phyloP scores from a whole-genome alignment of 306 rosid genomes.

The Mucuna pruriens region DNA sequence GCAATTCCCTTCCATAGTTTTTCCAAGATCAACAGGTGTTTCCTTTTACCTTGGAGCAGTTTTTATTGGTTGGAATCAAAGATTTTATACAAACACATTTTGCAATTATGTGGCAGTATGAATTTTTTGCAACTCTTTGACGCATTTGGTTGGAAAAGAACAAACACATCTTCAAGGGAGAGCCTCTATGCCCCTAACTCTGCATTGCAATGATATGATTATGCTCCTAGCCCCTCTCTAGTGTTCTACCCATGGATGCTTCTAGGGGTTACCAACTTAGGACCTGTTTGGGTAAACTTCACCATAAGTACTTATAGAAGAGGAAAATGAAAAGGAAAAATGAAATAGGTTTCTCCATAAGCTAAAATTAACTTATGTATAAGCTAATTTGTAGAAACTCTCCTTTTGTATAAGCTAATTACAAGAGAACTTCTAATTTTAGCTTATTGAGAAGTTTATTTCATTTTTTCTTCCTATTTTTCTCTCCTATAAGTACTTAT shows the following conservation, averaged over 20 bases:
- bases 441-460: too few relatives aligned
- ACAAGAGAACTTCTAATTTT: too few relatives aligned
- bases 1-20: background rate
- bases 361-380: too few relatives aligned
- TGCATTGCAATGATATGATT: background rate
- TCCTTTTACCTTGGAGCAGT: background rate
- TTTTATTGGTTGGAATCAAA: background rate
- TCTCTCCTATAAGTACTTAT: too few relatives aligned
- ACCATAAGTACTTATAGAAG: too few relatives aligned
- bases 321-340: too few relatives aligned
- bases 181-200: background rate
- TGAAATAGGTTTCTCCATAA: too few relatives aligned
- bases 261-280: background rate
- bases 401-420: too few relatives aligned
- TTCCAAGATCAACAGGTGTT: background rate
- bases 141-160: constrained; percentile 13
- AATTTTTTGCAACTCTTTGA: background rate
- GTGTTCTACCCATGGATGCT: background rate
- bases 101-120: background rate
- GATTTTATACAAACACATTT: background rate
- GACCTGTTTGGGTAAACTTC: too few relatives aligned
- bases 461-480: too few relatives aligned
- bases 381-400: too few relatives aligned
- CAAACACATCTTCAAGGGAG: background rate
- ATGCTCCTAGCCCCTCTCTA: background rate